These are phyloP conservation scores for Yamadazyma laniorum DNA, from an alignment of 805 yeast genomes.

Conservation along the genomic window DNA sequence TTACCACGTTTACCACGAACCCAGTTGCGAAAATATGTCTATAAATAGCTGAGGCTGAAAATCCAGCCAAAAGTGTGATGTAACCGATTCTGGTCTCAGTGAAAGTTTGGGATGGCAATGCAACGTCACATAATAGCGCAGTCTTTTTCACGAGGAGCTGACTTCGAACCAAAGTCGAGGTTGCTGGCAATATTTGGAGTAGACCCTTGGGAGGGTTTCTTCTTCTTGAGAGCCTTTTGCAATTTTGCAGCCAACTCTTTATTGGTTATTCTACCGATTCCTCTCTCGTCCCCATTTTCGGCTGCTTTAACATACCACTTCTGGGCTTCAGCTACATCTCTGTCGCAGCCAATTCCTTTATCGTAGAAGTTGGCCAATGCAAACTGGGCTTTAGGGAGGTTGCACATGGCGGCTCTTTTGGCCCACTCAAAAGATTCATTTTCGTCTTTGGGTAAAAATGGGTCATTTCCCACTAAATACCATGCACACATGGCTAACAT, in stretches of 20 bases:
- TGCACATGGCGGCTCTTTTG: slow-evolving; percentile 71
- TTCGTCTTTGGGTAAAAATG: slow-evolving; percentile 73
- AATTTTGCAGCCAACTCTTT: slow-evolving; percentile 29
- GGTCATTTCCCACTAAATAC: slow-evolving; percentile 90
- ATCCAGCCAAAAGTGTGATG: too few species aligned
- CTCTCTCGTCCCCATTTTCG: slow-evolving; percentile 46
- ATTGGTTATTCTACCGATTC: slow-evolving; percentile 32
- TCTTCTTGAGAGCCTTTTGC: slow-evolving; percentile 30
- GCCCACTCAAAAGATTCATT: slow-evolving; percentile 96
- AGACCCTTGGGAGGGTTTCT: slow-evolving; percentile 8
- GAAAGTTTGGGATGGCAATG: too few species aligned
- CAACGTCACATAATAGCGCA: slow-evolving; percentile 34
- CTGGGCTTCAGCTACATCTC: slow-evolving; percentile 55
- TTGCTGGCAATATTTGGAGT: slow-evolving; percentile 6
- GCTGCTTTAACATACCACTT: slow-evolving; percentile 79
- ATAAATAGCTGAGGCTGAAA: too few species aligned
- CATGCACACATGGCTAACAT: slow-evolving; percentile 96
- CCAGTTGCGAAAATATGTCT: too few species aligned
- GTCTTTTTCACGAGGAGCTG: slow-evolving; percentile 36
- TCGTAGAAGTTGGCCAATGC: slow-evolving; percentile 83
- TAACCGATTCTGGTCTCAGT: too few species aligned
- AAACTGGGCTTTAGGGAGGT: slow-evolving; percentile 78
- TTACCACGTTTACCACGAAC: too few species aligned
- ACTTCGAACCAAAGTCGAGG: slow-evolving; percentile 6
- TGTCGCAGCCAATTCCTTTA: slow-evolving; percentile 81